phyloP scores from a whole-genome alignment of 345 rosid species.

The Eucalyptus cloeziana region DNA sequence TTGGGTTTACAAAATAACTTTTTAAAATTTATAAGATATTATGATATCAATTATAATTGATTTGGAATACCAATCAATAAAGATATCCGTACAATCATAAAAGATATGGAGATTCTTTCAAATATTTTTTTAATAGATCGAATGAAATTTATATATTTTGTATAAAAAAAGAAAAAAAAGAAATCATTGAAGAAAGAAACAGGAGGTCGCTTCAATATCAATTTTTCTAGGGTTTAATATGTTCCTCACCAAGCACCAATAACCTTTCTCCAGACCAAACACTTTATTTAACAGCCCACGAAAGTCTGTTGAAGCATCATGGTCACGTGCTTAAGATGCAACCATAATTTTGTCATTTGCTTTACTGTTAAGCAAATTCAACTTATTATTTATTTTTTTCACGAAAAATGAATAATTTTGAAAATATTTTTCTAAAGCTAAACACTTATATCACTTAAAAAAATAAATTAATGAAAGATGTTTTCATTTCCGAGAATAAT shows the following conservation, averaged over 20 bases:
- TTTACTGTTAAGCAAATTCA: not conserved
- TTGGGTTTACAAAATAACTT: not conserved
- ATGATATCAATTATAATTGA: not conserved
- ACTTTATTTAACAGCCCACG: not conserved
- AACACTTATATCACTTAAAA: not conserved
- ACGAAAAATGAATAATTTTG: accelerated
- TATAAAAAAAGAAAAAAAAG: not conserved
- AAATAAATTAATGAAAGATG: not conserved
- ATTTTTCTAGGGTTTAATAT: not conserved
- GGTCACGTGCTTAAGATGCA: not conserved
- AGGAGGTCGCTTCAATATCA: not conserved
- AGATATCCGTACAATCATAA: not conserved
- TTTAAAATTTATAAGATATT: not conserved
- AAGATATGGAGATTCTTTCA: not conserved
- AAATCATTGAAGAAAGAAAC: not conserved
- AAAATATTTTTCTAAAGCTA: not conserved
- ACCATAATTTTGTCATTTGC: not conserved
- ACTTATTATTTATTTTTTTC: not conserved
- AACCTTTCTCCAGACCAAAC: not conserved
- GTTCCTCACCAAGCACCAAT: not conserved
- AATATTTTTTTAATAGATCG: not conserved
- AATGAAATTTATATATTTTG: not conserved
- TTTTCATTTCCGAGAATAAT: not conserved
- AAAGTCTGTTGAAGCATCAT: not conserved
- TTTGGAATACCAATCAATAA: not conserved